Conservation (phyloP, 805 yeast species). For the Lipomyces kockii region DNA sequence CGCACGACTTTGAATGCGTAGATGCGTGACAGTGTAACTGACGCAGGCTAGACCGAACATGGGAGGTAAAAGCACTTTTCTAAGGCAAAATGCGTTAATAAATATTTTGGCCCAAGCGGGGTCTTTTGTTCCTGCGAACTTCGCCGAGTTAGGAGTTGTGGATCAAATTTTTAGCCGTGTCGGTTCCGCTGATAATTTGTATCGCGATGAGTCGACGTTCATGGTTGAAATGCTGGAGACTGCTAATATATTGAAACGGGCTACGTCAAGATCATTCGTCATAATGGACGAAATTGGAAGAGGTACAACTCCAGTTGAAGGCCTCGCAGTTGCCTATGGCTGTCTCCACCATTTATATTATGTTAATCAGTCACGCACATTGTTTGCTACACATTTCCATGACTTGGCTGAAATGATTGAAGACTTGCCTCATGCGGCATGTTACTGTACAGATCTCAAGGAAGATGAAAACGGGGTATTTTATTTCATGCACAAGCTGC, state of each 20-base stretch:
- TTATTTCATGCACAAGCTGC: constrained; percentile 30
- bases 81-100: constrained; percentile 72
- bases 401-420: constrained; percentile 35
- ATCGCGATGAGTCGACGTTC: constrained; percentile 81
- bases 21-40: neutral
- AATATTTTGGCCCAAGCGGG: constrained; percentile 77
- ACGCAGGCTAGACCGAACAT: constrained; percentile 46
- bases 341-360: constrained; percentile 61
- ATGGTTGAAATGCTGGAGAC: constrained; percentile 94
- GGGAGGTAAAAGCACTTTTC: constrained; percentile 83
- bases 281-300: constrained; percentile 88
- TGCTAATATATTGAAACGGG: constrained; percentile 64
- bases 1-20: neutral
- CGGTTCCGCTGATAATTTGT: constrained; percentile 78
- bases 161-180: constrained; percentile 75
- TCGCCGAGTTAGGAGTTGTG: constrained; percentile 69
- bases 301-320: constrained; percentile 86
- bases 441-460: constrained; percentile 34
- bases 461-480: constrained; percentile 24
- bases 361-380: constrained; percentile 65
- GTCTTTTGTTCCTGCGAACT: constrained; percentile 68
- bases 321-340: constrained; percentile 83
- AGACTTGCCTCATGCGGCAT: constrained; percentile 19
- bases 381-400: constrained; percentile 92
- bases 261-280: constrained; percentile 71